Percentiles rank a stretch among this genome's conserved stretches.
Evolutionary conservation across 495 filamentous ascomycete genomes (phyloP).

Genomic region (Neurospora sp.): DNA sequence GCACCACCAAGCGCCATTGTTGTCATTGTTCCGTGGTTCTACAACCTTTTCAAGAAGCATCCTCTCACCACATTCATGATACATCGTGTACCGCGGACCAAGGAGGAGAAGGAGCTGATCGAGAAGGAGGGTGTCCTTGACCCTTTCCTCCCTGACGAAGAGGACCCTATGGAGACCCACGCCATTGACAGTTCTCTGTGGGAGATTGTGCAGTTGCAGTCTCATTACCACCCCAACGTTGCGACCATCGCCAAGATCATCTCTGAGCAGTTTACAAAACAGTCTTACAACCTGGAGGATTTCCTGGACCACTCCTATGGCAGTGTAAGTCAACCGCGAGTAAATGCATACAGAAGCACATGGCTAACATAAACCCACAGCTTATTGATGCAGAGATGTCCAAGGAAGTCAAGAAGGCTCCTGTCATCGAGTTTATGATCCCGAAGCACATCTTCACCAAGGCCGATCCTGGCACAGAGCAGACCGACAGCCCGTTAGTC

Average conservation of each 20-base stretch:
- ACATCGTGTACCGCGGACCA: slow-evolving; percentile 59
- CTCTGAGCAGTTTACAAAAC: slow-evolving; percentile 95
- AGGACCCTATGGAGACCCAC: slow-evolving; percentile 72
- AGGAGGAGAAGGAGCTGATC: slow-evolving; percentile 44
- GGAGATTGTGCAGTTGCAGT: slow-evolving; percentile 84
- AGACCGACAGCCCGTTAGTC: slow-evolving; percentile 39
- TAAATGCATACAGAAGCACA: neutral
- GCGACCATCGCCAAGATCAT: slow-evolving; percentile 90
- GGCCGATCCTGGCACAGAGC: slow-evolving; percentile 32
- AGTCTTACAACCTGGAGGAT: slow-evolving; percentile 83
- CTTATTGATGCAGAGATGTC: slow-evolving; percentile 74
- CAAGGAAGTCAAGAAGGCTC: slow-evolving; percentile 72
- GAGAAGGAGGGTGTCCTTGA: slow-evolving; percentile 65
- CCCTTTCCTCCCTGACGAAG: slow-evolving; percentile 63
- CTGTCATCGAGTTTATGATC: slow-evolving; percentile 88
- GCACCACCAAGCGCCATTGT: slow-evolving; percentile 85
- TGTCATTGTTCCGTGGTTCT: slow-evolving; percentile 80
- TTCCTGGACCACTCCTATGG: slow-evolving; percentile 93
- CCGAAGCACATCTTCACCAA: slow-evolving; percentile 76
- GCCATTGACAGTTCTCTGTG: slow-evolving; percentile 91
- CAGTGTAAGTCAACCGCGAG: slow-evolving; percentile 47
- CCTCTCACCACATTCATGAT: slow-evolving; percentile 92
- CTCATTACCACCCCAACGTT: slow-evolving; percentile 95
- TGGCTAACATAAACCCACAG: slow-evolving; percentile 30
- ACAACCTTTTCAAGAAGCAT: slow-evolving; percentile 88